Percentiles rank a stretch among this genome's conserved stretches.
phyloP scores from a whole-genome alignment of 495 filamentous ascomycete species.

The Xylaria flabelliformis region DNA sequence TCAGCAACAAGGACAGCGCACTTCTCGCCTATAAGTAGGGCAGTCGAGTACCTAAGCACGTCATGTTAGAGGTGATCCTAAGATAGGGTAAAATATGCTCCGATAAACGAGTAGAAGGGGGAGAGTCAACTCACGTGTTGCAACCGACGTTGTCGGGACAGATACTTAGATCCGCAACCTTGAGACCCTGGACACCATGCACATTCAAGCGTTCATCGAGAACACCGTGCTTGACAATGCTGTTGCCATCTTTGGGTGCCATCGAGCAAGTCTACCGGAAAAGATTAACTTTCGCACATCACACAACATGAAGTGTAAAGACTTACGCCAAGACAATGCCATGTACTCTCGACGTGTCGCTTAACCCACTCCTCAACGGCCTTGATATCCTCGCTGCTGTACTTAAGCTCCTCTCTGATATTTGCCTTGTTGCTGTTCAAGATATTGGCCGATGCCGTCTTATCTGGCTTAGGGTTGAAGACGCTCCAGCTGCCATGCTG shows the following conservation, averaged over 20 bases:
- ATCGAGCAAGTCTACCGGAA: conserved; percentile 73
- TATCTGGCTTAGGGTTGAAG: conserved; percentile 49
- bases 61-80: not conserved
- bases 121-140: conserved; percentile 65
- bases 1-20: conserved; percentile 73
- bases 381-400: conserved; percentile 69
- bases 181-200: conserved; percentile 79
- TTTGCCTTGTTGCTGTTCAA: conserved; percentile 60
- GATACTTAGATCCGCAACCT: conserved; percentile 81
- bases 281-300: conserved; percentile 15
- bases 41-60: conserved; percentile 63
- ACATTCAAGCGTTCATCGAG: conserved; percentile 82
- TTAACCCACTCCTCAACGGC: conserved; percentile 80
- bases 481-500: conserved; percentile 59
- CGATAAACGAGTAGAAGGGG: not conserved
- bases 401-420: conserved; percentile 67
- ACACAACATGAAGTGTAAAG: not conserved
- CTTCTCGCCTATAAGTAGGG: conserved; percentile 86
- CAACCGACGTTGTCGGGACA: conserved; percentile 84
- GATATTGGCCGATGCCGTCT: conserved; percentile 53
- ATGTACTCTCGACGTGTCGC: conserved; percentile 79
- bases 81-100: not conserved
- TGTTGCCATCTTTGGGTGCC: conserved; percentile 79
- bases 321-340: conserved; percentile 68
- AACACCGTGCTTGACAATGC: conserved; percentile 80